phyloP scores from a whole-genome alignment of 164 flowering plant species.

The Umbilicus rupestris region DNA sequence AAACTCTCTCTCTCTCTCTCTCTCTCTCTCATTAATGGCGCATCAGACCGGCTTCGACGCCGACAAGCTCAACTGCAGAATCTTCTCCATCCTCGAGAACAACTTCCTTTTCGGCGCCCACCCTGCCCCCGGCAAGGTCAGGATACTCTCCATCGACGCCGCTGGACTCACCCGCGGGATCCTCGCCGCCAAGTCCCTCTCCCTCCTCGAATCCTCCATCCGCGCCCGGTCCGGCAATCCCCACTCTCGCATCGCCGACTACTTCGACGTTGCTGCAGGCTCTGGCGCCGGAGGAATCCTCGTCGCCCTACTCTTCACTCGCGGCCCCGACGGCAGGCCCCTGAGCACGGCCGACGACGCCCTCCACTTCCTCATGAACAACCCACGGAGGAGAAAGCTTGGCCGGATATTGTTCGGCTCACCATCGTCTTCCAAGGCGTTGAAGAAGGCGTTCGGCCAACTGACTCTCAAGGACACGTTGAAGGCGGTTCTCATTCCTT shows the following conservation, averaged over 20 bases:
- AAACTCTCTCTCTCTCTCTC: too few relatives aligned
- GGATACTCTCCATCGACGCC: constrained; percentile 54
- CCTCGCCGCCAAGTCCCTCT: constrained; percentile 44
- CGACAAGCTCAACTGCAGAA: constrained; percentile 33
- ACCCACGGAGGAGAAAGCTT: constrained; percentile 4
- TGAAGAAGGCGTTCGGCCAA: constrained; percentile 31
- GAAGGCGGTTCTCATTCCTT: constrained; percentile 54
- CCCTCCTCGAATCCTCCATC: constrained; percentile 31
- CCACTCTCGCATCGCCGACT: constrained; percentile 40
- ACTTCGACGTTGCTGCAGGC: constrained; percentile 56
- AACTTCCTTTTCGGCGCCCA: constrained; percentile 32
- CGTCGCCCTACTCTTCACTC: constrained; percentile 47
- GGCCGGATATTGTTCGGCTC: neutral
- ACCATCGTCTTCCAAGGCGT: neutral
- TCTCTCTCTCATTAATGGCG: too few relatives aligned
- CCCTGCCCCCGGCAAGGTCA: constrained; percentile 36
- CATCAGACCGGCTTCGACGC: constrained; percentile 9
- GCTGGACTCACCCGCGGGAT: constrained; percentile 40
- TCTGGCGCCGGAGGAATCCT: constrained; percentile 55
- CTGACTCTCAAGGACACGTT: constrained; percentile 41
- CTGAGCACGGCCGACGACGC: constrained; percentile 37
- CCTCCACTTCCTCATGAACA: constrained; percentile 26
- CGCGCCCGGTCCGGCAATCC: constrained; percentile 30
- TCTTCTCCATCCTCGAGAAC: constrained; percentile 39
- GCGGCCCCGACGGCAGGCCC: constrained; percentile 32